Conservation (phyloP, 805 yeast species). For the Ogataea degrootiae region DNA sequence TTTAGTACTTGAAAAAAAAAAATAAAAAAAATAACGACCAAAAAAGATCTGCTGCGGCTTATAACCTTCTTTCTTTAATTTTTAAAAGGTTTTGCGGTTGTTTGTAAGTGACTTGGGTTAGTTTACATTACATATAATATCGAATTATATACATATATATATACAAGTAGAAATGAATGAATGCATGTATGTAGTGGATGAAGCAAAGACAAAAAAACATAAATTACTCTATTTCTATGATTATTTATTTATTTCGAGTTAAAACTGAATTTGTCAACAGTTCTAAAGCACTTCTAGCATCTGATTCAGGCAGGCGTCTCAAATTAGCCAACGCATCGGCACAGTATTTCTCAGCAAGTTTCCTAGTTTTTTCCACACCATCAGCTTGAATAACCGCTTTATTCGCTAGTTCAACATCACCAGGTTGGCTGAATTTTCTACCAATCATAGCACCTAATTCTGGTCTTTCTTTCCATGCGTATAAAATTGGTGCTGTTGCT, state of each 20-base stretch:
- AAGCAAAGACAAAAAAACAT: neutral
- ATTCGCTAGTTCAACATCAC: conserved; percentile 83
- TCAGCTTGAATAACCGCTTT: conserved; percentile 61
- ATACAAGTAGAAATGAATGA: too few species aligned
- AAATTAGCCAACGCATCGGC: conserved; percentile 68
- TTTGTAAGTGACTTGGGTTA: too few species aligned
- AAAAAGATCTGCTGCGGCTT: too few species aligned
- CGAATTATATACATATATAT: too few species aligned
- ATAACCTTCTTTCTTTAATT: too few species aligned
- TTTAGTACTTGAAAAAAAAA: too few species aligned
- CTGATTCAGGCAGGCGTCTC: conserved; percentile 76
- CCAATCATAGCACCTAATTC: conserved; percentile 78
- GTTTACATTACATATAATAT: too few species aligned
- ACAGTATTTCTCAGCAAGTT: conserved; percentile 75
- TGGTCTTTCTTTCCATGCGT: conserved; percentile 88
- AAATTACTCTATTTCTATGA: too few species aligned
- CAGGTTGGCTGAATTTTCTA: conserved; percentile 73
- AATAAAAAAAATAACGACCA: too few species aligned
- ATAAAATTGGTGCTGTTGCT: conserved; percentile 95
- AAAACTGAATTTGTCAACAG: conserved; percentile 78
- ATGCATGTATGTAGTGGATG: neutral
- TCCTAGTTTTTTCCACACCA: conserved; percentile 74
- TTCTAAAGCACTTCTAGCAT: conserved; percentile 83
- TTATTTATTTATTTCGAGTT: conserved; percentile 73
- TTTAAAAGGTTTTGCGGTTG: too few species aligned